Conservation (phyloP, 208 protist species). For the Wallacemonas rigidus region DNA sequence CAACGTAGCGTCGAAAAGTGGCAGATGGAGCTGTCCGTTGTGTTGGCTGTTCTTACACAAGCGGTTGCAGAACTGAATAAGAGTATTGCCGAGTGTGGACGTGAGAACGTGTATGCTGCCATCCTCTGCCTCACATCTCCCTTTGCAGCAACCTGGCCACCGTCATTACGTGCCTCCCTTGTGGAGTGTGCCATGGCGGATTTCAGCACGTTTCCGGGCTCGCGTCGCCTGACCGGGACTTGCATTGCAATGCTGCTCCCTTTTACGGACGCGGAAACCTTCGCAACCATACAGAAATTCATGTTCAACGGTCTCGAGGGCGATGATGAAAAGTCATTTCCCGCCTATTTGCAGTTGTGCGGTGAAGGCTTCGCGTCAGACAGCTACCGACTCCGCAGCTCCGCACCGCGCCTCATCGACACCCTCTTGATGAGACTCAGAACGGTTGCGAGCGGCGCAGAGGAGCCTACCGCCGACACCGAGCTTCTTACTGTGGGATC, state of each 20-base stretch:
- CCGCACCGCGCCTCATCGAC: slow-evolving; percentile 20
- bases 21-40: slow-evolving; percentile 36
- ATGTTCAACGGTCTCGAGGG: background rate
- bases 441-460: slow-evolving; percentile 18
- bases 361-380: slow-evolving; percentile 25
- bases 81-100: slow-evolving; percentile 14
- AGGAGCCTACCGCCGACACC: slow-evolving; percentile 24
- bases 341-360: slow-evolving; percentile 37
- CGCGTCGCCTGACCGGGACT: background rate
- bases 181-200: slow-evolving; percentile 20
- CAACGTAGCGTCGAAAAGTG: slow-evolving; percentile 39
- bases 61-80: slow-evolving; percentile 11
- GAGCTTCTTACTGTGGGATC: slow-evolving; percentile 27
- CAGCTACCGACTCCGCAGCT: slow-evolving; percentile 18
- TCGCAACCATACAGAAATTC: background rate
- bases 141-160: slow-evolving; percentile 26
- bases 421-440: slow-evolving; percentile 23
- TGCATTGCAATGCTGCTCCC: slow-evolving; percentile 14
- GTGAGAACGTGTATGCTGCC: slow-evolving; percentile 33
- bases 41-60: background rate
- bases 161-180: slow-evolving; percentile 2
- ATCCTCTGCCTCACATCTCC: slow-evolving; percentile 30
- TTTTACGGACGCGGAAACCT: slow-evolving; percentile 19
- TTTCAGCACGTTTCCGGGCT: slow-evolving; percentile 21
- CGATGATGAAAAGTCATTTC: slow-evolving; percentile 16